Evolutionary conservation across 2,329 filamentous ascomycete species (phyloP), one percentile per base, ranked within the genome.

Genomic region (Phyllosticta capitalensis): DNA sequence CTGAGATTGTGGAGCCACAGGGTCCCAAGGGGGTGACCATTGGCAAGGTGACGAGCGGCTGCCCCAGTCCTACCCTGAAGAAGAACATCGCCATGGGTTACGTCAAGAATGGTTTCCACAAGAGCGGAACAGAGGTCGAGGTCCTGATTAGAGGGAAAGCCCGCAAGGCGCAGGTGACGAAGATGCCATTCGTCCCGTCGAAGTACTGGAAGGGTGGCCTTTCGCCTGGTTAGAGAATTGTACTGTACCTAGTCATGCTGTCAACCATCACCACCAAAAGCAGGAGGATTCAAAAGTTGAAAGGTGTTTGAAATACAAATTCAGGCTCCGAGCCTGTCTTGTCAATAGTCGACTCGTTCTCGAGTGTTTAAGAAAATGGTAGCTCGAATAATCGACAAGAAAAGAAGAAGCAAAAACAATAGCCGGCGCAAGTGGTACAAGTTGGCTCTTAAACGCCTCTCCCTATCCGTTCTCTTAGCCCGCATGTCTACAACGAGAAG

Each of bases 11-110:
- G 30, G 59, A 61, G 21, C 78, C 81, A 65, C 77, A 81, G 61
- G 38, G 38, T 6, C 38, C 38, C 17, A 79, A 83, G 5, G 84
- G 83, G 30, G 71, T 87, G 65, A 82, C 83, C 66, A 81, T 97
- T 59, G 94, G 94, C 14, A 81, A 79, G 38, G 80, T 99, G 63
- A 99, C 94, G 5, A 95, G 90, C 66, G 94, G 94, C 17, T 89
- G 90, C 65, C 94, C 94, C 0, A 92, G 88, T 69, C 94, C 94
- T 2, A 89, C 87, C 0, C 77, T 96, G 54, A 86, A 86, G 64
- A 88, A 88, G 78, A 96, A 97, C 73, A 92, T 99, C 63, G 91
- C 92, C 60, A 99, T 99, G 94, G 94, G 87, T 0, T 96, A 96
- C 70, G 80, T 96, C 69, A 84, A 85, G 74, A 85, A 89, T 63